Evolutionary conservation across 2,329 filamentous ascomycete species (phyloP).

Genomic region (Paecilomyces dactylethromorphus): DNA sequence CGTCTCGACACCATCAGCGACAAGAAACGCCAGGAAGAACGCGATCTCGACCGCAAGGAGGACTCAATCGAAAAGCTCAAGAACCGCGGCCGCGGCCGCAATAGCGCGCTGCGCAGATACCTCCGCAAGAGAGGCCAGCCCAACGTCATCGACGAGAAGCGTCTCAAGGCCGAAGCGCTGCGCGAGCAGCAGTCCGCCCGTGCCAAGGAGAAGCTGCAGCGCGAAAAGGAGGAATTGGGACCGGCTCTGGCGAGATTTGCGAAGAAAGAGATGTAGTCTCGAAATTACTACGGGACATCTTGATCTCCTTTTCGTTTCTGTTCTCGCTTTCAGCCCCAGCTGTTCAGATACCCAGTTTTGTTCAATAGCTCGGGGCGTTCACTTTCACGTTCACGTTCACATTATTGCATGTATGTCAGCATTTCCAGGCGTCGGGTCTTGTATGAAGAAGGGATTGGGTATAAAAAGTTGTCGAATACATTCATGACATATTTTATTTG

Average conservation of each 20-base stretch:
- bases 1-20: constrained; percentile 76
- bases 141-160: constrained; percentile 96
- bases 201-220: constrained; percentile 59
- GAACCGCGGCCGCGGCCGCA: constrained; percentile 82
- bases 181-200: constrained; percentile 62
- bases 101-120: constrained; percentile 79
- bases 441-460: neutral
- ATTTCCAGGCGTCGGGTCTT: neutral
- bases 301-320: constrained; percentile 8
- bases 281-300: constrained; percentile 2
- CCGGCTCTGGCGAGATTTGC: constrained; percentile 83
- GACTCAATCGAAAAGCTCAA: constrained; percentile 55
- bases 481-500: neutral
- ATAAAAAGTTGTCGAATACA: neutral
- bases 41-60: constrained; percentile 68
- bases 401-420: neutral
- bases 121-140: constrained; percentile 84
- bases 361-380: neutral
- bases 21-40: constrained; percentile 68
- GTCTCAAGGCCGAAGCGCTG: constrained; percentile 76
- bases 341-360: neutral
- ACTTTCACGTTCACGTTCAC: neutral
- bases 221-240: constrained; percentile 69
- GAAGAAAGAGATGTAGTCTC: constrained; percentile 48
- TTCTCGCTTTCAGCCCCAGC: constrained; percentile 4